Evolutionary conservation across 768 basidiomycete species (phyloP), one percentile per base, ranked within the genome.

Genomic region (Russula foetens): DNA sequence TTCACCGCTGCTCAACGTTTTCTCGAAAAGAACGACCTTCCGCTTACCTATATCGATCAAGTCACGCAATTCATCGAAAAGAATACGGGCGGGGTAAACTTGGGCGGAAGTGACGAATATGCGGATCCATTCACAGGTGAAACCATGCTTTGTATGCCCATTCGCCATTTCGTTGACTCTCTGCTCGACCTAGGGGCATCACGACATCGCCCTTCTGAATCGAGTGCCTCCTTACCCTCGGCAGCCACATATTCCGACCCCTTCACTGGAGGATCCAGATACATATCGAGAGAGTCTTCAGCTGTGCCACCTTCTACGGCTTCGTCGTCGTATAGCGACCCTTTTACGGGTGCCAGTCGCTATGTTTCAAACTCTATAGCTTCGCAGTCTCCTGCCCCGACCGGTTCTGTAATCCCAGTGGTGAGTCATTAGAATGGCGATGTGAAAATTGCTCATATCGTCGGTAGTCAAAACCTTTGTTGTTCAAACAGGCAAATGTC

Each of bases 61-160:
- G 88, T 99, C 15, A 95, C 90, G 29, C 77, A 79, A 56, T 98
- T 98, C 73, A 98, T 99, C 55, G 90, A 97, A 73, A 89, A 89
- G 73, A 97, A 94, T 65, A 90, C 94, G 0, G 75, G 79, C 4
- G 91, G 90, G 1, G 84, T 91, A 23, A 85, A 78, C 55, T 73
- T 98, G 11, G 86, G 87, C 43, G 75, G 76, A 15, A 69, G 75
- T 3, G 74, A 77, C n/a, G 80, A 84, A 50, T 92, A 80, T 69
- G 81, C 85, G 23, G 96, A 98, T 70, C 96, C 96, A 6, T 98
- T 81, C 72, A 98, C 96, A 62, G 96, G 95, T 81, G 70, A 62
- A 71, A 50, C 33, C 41, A 23, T 45, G 17, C 8, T 33, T 58
- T 45, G 28, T 21, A 29, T 26, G 3, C 41, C 19, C 26, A 41